Percentiles rank a stretch among this genome's conserved stretches.
Conservation (phyloP, 73 alveolate species). For the Paramecium primaurelia region DNA sequence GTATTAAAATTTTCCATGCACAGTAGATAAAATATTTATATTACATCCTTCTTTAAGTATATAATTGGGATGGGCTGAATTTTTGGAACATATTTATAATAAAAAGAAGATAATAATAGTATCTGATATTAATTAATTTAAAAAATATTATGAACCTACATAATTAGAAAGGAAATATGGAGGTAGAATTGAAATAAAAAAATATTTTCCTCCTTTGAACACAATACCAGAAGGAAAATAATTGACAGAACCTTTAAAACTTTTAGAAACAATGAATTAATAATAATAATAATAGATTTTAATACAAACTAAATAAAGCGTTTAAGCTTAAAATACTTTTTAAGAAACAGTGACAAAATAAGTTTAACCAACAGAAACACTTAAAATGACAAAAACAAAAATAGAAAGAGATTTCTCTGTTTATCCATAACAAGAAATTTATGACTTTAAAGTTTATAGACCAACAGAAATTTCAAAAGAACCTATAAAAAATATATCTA, state of each 20-base stretch:
- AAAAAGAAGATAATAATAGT: not conserved
- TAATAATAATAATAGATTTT: not conserved
- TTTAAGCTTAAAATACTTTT: not conserved
- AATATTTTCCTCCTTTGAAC: constrained; percentile 9
- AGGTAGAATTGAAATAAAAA: constrained; percentile 7
- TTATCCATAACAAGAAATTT: not conserved
- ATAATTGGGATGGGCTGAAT: not conserved
- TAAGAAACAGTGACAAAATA: not conserved
- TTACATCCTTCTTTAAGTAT: constrained; percentile 20
- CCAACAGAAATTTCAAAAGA: not conserved
- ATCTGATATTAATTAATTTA: not conserved
- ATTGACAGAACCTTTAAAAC: not conserved
- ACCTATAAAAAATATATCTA: not conserved
- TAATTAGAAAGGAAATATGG: constrained; percentile 45
- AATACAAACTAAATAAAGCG: not conserved
- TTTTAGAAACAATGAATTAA: not conserved
- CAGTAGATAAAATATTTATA: constrained; percentile 25
- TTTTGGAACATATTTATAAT: not conserved
- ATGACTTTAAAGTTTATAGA: constrained; percentile 20
- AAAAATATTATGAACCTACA: not conserved
- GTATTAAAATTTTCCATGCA: constrained; percentile 35
- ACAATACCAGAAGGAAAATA: constrained; percentile 36
- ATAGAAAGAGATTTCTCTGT: not conserved
- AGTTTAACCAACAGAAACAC: not conserved
- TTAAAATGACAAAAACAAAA: not conserved